Percentiles rank a stretch among this genome's conserved stretches.
These are phyloP conservation scores for Nepenthes mirabilis DNA, from an alignment of 148 eudicot genomes.

Conservation along the genomic window DNA sequence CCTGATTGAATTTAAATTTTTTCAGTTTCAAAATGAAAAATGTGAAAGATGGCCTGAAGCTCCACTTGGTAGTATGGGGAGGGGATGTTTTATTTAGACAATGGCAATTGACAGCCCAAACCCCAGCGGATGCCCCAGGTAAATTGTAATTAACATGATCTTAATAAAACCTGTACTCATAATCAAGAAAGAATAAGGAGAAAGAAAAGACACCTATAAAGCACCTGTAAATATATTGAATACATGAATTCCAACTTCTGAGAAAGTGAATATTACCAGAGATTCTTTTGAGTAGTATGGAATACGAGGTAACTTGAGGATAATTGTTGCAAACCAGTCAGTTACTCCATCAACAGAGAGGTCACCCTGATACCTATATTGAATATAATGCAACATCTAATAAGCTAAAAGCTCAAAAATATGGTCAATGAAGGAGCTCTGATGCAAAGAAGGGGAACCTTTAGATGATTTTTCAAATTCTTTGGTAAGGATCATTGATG, in stretches of 20 bases:
- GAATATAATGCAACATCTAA: conserved; percentile 3
- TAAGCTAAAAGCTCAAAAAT: not conserved
- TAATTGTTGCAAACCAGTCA: conserved; percentile 69
- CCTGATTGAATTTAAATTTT: too few relatives aligned
- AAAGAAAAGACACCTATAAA: not conserved
- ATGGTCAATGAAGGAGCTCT: not conserved
- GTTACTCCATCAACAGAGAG: conserved; percentile 87
- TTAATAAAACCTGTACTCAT: too few relatives aligned
- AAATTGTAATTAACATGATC: too few relatives aligned
- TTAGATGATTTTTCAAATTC: too few relatives aligned
- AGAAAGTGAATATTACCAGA: conserved; percentile 33
- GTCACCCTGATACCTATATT: conserved; percentile 67
- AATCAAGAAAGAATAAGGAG: not conserved
- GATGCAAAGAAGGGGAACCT: too few relatives aligned
- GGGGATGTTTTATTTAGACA: too few relatives aligned
- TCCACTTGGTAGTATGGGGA: too few relatives aligned
- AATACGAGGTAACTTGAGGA: conserved; percentile 74
- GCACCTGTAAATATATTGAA: not conserved
- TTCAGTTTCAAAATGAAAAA: too few relatives aligned
- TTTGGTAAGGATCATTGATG: too few relatives aligned
- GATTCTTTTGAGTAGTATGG: conserved; percentile 69
- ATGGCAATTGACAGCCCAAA: too few relatives aligned
- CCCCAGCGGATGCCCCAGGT: too few relatives aligned
- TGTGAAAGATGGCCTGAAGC: too few relatives aligned
- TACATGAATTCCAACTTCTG: not conserved